phyloP scores from a whole-genome alignment of 1,139 yeast species.

The Sugiyamaella novakii region DNA sequence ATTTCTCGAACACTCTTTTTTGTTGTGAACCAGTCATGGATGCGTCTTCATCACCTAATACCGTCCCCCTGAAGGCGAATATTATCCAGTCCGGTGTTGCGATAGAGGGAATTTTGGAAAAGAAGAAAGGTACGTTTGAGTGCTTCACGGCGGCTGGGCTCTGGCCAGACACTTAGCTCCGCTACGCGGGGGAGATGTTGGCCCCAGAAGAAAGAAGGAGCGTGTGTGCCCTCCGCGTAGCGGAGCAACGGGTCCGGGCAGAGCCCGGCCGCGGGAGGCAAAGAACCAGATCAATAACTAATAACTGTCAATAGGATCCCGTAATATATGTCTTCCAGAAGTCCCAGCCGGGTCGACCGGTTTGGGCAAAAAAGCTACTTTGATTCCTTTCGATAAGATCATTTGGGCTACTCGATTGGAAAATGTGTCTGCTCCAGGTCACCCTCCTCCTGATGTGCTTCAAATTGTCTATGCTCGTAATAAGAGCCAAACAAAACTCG shows the following conservation, averaged over 20 bases:
- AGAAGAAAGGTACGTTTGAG: slow-evolving; percentile 17
- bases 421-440: slow-evolving; percentile 16
- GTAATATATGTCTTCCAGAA: slow-evolving; percentile 18
- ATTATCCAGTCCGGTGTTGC: slow-evolving; percentile 13
- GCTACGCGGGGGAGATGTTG: too few relatives aligned
- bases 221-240: too few relatives aligned
- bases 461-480: slow-evolving; percentile 22
- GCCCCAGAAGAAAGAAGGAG: too few relatives aligned
- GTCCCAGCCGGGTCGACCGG: slow-evolving; percentile 1
- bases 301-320: slow-evolving; percentile 1
- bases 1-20: too few relatives aligned
- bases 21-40: background rate
- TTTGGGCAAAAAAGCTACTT: slow-evolving; percentile 7
- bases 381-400: slow-evolving; percentile 15
- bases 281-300: background rate
- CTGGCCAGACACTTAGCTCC: too few relatives aligned
- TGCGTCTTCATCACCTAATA: background rate
- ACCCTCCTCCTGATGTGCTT: slow-evolving; percentile 19
- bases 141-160: too few relatives aligned
- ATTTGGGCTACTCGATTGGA: slow-evolving; percentile 19
- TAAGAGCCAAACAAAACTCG: slow-evolving; percentile 13
- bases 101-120: slow-evolving; percentile 8
- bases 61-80: slow-evolving; percentile 13
- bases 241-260: slow-evolving; percentile 12
- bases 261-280: slow-evolving; percentile 12